Base-by-base conservation (phyloP, 345 rosid genomes). In the Melaleuca alternifolia region DNA sequence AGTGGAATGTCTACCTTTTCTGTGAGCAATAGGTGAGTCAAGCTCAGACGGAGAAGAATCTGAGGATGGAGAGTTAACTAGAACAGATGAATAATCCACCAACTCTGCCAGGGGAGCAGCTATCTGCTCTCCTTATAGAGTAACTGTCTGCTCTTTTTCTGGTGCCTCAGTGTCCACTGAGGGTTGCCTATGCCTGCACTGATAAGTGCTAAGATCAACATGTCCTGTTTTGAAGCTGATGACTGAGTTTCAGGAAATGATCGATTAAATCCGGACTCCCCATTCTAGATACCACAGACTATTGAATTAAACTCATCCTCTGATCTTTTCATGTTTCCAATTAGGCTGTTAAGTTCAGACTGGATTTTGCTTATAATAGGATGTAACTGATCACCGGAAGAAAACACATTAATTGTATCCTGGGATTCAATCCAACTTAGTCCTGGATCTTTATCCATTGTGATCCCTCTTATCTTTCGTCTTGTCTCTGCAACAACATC, bases 401-500 rank as follows among this genome's bases (percentile, higher is more conserved):
- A 87, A 88, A 96, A 94, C 8, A 89, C 90, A 50, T 91, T 92
- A 86, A 94, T 88, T 59, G 56, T 86, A 87, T 92, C 91, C 89
- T 89, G 88, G 83, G 88, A 89, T 88, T 95, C 97, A 61, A 96
- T 93, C 98, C 99, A 97, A 90, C 98, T 97, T 83, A 94, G 77
- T 57, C 95, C 98, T 28, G 98, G 97, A 89, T 92, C 94, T 89
- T 94, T 96, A 53, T 91, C 92, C 84, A 90, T 82, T 85, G 83
- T 85, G 87, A 93, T 87, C 54, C 92, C 94, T 91, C 96, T 93
- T 11, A 93, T 92, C 91, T 91, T 93, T 84, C 88, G 92, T 89
- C 97, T 94, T 84, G 90, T 90, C 84, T 90, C 94, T 20, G 94
- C 94, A 54, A 92, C 98, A 46, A 83, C 86, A 28, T 93, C 94